Conservation (phyloP, 2,329 filamentous ascomycete genomes). For the Macrophomina phaseolina region DNA sequence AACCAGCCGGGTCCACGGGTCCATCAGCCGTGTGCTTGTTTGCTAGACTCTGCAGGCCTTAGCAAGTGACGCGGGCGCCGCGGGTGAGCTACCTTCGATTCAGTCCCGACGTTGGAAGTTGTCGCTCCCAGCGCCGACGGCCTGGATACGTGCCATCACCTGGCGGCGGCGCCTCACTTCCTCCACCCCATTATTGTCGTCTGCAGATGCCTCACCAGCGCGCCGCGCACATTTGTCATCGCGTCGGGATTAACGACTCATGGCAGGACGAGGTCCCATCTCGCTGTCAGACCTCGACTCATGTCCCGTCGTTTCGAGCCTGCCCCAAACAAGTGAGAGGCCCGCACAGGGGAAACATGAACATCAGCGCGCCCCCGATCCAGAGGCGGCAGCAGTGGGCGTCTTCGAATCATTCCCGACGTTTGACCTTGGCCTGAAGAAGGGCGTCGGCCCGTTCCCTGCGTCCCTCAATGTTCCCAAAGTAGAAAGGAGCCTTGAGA, state of each 20-base stretch:
- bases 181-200: slow-evolving; percentile 1
- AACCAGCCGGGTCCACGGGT: slow-evolving; percentile 8
- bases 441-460: background rate
- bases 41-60: background rate
- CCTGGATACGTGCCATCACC: background rate
- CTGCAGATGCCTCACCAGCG: background rate
- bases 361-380: background rate
- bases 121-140: background rate
- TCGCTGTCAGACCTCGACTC: slow-evolving; percentile 9
- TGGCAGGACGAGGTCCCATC: background rate
- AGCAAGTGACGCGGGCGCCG: slow-evolving; percentile 14
- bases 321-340: slow-evolving; percentile 4
- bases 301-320: slow-evolving; percentile 5
- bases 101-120: slow-evolving; percentile 20
- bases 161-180: slow-evolving; percentile 13
- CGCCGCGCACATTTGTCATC: slow-evolving; percentile 4
- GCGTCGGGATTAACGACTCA: slow-evolving; percentile 6
- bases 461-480: slow-evolving; percentile 12
- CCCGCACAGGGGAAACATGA: background rate
- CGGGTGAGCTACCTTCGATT: slow-evolving; percentile 5
- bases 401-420: slow-evolving; percentile 17
- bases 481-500: slow-evolving; percentile 6
- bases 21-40: slow-evolving; percentile 11
- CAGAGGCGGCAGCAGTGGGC: background rate
- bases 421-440: slow-evolving; percentile 6